These are phyloP conservation scores for Ceratobasidium sp. DNA, from an alignment of 1,284 basidiomycete genomes.

Conservation along the genomic window DNA sequence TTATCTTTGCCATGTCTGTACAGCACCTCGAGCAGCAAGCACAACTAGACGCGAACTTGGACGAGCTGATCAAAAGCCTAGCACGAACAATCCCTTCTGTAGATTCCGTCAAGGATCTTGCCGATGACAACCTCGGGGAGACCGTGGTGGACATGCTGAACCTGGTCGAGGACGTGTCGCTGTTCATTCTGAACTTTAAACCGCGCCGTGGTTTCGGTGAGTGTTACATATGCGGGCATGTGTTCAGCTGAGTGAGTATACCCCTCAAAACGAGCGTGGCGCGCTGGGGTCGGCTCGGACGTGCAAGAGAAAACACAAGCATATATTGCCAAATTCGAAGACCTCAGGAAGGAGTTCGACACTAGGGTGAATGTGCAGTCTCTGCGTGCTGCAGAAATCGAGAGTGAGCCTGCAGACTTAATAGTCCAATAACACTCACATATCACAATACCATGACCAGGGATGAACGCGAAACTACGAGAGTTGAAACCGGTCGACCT, in stretches of 20 bases:
- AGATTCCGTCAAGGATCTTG: not conserved
- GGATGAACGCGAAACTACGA: not conserved
- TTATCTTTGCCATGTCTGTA: not conserved
- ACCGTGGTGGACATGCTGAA: not conserved
- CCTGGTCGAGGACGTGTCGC: conserved; percentile 6
- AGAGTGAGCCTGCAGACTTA: not conserved
- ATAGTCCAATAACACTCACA: not conserved
- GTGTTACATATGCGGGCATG: not conserved
- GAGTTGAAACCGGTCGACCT: not conserved
- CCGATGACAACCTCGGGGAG: not conserved
- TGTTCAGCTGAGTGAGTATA: not conserved
- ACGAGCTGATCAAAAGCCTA: not conserved
- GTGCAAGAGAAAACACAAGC: not conserved
- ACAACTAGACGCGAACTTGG: not conserved
- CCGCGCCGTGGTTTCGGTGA: not conserved
- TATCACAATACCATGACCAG: not conserved
- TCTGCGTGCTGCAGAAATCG: not conserved
- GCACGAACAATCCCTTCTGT: not conserved
- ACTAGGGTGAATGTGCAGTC: not conserved
- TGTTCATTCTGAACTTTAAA: not conserved
- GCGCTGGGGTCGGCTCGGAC: not conserved
- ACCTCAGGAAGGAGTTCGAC: not conserved
- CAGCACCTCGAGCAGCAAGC: conserved; percentile 1
- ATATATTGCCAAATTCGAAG: not conserved
- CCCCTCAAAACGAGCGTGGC: not conserved